Base-by-base conservation (phyloP, 352 stramenopile species). In the Lagenidium sp. region DNA sequence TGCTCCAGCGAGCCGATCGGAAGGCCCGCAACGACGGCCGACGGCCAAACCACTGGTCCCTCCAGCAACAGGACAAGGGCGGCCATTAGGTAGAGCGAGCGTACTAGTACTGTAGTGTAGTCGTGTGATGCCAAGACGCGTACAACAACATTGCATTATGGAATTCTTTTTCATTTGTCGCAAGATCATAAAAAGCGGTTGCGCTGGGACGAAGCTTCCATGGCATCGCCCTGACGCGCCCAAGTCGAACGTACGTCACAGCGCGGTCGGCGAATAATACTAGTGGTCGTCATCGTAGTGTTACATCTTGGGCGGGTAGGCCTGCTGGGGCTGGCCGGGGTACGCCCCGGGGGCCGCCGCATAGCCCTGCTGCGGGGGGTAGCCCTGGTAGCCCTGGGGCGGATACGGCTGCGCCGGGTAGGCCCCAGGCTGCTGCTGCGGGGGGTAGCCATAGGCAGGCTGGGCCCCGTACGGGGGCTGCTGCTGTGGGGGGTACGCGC, bases 1-100 rank as follows among this genome's bases (percentile, higher is more conserved):
- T 88, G 23, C 53, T 92, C 25, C 80, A 92, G 45, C 69, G 80
- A 12, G 66, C 68, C 10, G 80, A 92, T 58, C 80, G 80, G 24
- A 87, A 86, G 52, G 55, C 71, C 10, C 76, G 80, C 20, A 80
- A 68, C 30, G 80, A 92, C 15, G 76, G 76, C 15, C 76, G 76
- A 15, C 76, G 74, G 12, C 56, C 76, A 5, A 92, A 82, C 55
- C 80, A 92, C 46, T 92, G 80, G 80, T 67, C 74, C 5, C 56
- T 81, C n/a, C n/a, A n/a, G 34, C 63, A 68, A 26, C 65, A 61
- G 28, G 60, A 61, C 19, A 59, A 64, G 28, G 34, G 36, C 29
- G 55, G 64, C 42, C 71, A 84, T 44, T 81, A 62, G n/a, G n/a
- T n/a, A n/a, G n/a, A n/a, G n/a, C n/a, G n/a, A n/a, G n/a, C n/a